These are phyloP conservation scores for Apostasia shenzhenica DNA, from an alignment of 106 monocot species.

Conservation along the genomic window DNA sequence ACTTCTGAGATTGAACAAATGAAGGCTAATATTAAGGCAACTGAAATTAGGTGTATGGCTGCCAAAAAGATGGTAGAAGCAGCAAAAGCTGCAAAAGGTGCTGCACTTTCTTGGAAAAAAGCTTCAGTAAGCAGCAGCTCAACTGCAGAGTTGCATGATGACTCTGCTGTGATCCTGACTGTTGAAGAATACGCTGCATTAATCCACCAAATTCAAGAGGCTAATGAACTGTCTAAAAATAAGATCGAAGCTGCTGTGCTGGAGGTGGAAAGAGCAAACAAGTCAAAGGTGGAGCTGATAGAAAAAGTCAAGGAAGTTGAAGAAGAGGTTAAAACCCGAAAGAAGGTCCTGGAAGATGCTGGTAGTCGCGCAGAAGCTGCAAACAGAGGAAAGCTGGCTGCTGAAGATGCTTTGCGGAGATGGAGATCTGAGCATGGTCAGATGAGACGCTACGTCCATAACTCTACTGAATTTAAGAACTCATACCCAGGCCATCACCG, in stretches of 20 bases:
- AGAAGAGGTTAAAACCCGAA: conserved; percentile 43
- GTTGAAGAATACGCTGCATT: conserved; percentile 50
- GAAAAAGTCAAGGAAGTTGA: conserved; percentile 47
- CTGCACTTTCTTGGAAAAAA: conserved; percentile 51
- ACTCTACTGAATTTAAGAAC: conserved; percentile 55
- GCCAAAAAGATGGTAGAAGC: conserved; percentile 80
- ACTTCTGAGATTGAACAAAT: conserved; percentile 49
- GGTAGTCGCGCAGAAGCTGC: conserved; percentile 47
- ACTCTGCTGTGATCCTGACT: conserved; percentile 26
- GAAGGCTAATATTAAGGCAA: conserved; percentile 38
- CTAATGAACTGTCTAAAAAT: conserved; percentile 45
- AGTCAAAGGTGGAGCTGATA: conserved; percentile 31
- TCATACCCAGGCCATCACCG: conserved; percentile 19
- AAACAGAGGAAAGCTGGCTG: conserved; percentile 45
- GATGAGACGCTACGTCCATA: conserved; percentile 26
- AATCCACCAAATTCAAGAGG: conserved; percentile 40
- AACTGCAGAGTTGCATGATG: neutral
- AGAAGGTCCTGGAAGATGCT: conserved; percentile 49
- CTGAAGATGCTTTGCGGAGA: conserved; percentile 57
- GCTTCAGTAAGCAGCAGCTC: conserved; percentile 24
- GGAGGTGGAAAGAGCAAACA: conserved; percentile 56
- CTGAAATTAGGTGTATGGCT: conserved; percentile 52
- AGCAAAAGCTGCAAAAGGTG: conserved; percentile 53
- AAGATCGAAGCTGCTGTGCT: conserved; percentile 41
- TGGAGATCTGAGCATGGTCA: conserved; percentile 64